Base-by-base conservation (phyloP, 2,329 filamentous ascomycete species). In the Pestalotiopsis fici region DNA sequence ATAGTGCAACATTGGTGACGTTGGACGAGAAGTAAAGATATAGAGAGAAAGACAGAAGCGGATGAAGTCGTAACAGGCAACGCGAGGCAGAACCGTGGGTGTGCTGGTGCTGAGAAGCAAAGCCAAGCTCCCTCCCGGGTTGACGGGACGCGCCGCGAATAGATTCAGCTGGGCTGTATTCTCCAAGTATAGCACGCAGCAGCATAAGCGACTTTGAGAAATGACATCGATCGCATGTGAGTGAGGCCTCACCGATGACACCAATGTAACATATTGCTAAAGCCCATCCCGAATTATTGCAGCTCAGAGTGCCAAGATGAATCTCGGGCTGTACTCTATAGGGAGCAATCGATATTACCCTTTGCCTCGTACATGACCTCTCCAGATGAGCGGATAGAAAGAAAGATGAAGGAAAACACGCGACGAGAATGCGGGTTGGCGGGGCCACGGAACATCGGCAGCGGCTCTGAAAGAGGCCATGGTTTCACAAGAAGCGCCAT, bases 401-500 rank as follows among this genome's bases (percentile, higher is more conserved):
- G 18, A n/a, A 50, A n/a, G 18, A 21, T 18, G 21, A 50, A 50
- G 18, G 5, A n/a, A 18, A 23, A 50, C n/a, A 50, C 43, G 43
- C 43, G 55, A 57, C 27, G 27, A 25, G n/a, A 25, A 27, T 23
- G 59, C 35, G 23, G 59, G 35, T 12, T 39, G n/a, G 15, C 59
- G 59, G 59, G 37, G 31, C 35, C 15, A 6, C 59, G 59, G 59
- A 31, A 62, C 31, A 12, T 50, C n/a, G 59, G 37, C 39, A 43
- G 25, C 15, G 21, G 11, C 35, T 18, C 23, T n/a, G 25, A 21
- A 27, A 31, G 43, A 57, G 31, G 35, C 59, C 35, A 47, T 43
- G 59, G 59, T 62, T 62, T 62, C 59, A 62, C 59, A 35, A 31
- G 59, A 62, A 50, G 37, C 59, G 59, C 59, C 37, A 62, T 47